Base-by-base conservation (phyloP, 768 basidiomycete genomes). In the Lepiota brunneoincarnata region DNA sequence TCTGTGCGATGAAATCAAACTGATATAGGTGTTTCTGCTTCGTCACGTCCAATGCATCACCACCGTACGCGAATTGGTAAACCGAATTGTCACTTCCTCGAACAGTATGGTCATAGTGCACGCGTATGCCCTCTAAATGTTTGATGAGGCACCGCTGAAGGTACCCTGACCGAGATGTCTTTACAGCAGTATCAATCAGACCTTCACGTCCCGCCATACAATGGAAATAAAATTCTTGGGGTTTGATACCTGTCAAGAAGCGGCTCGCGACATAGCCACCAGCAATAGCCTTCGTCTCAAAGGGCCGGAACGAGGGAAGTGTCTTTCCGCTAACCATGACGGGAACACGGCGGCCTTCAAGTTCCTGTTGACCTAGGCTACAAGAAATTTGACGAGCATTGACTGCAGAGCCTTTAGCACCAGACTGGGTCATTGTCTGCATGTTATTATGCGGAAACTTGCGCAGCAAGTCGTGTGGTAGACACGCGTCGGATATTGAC, bases 161-260 rank as follows among this genome's bases (percentile, higher is more conserved):
- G 69, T 99, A 99, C 17, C 97, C 97, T 3, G 97, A 98, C 51
- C 97, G 93, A 58, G 90, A 92, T 3, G 97, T 99, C 75, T 99
- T 99, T 68, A 99, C 96, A 35, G 97, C 97, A 4, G 97, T 99
- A 65, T 99, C 97, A 64, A 99, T 99, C 36, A 99, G 81, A 65
- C 97, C 97, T 75, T 99, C 97, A 61, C 97, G 84, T 49, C 97
- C 97, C 54, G 97, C 97, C 97, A 99, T 99, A 67, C 97, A 98
- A 73, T 99, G 97, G 80, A 99, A 99, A 75, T 97, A 99, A 73
- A 98, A 99, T 69, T 99, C 97, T 67, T 99, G 97, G 0, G 97
- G 97, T 62, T 89, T 91, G 68, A 99, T 86, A 51, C 97, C 97
- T 6, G 97, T 98, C 76, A 99, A 81, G 80, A 99, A 99, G 34